Evolutionary conservation across 306 rosid species (phyloP).

Genomic region (Chamaecrista fasciculata): DNA sequence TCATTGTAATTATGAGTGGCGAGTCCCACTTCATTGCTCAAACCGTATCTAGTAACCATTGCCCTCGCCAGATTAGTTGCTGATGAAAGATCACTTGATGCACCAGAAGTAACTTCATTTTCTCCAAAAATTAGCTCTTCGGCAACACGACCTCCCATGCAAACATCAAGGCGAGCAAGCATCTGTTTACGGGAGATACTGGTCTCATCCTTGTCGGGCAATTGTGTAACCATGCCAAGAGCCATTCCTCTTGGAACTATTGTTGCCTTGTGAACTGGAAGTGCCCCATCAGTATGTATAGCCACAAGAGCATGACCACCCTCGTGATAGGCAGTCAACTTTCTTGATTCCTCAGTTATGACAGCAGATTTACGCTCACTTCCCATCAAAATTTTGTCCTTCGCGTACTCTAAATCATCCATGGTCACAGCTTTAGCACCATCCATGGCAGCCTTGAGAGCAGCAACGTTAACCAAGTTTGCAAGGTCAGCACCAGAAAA

Average conservation of each 20-base stretch:
- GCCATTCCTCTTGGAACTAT: constrained; percentile 88
- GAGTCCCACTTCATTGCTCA: constrained; percentile 85
- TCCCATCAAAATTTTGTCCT: constrained; percentile 93
- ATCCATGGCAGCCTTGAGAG: constrained; percentile 89
- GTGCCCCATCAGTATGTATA: constrained; percentile 78
- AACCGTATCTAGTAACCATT: constrained; percentile 87
- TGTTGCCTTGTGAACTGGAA: constrained; percentile 88
- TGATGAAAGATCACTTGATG: constrained; percentile 58
- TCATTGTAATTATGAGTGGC: constrained; percentile 75
- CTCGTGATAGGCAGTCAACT: constrained; percentile 78
- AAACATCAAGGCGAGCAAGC: constrained; percentile 84
- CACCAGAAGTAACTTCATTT: constrained; percentile 81
- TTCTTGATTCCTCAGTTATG: constrained; percentile 71
- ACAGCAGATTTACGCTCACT: constrained; percentile 86
- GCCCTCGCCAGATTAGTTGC: constrained; percentile 80
- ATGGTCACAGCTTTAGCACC: constrained; percentile 82
- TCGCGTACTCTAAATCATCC: constrained; percentile 84
- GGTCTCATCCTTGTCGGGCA: constrained; percentile 78
- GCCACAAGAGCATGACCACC: constrained; percentile 97
- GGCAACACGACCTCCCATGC: constrained; percentile 93
- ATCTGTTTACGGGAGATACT: constrained; percentile 69
- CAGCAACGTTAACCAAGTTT: constrained; percentile 82
- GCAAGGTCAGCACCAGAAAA: constrained; percentile 96
- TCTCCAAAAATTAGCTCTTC: constrained; percentile 93
- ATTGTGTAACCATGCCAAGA: constrained; percentile 88